Conservation (phyloP, 2,329 filamentous ascomycete species). For the Alternaria hordeiaustralica region DNA sequence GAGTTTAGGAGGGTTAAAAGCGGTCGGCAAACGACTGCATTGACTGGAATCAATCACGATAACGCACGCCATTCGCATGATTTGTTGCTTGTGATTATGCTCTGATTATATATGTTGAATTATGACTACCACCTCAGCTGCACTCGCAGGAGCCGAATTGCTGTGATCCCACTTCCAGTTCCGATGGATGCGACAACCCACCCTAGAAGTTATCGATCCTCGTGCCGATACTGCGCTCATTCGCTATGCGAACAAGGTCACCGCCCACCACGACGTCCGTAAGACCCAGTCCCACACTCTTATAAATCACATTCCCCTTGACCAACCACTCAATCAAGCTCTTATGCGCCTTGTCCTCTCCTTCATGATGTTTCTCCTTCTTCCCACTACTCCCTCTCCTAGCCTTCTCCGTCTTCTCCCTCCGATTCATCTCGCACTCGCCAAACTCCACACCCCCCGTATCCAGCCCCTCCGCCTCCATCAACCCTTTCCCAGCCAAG, state of each 20-base stretch:
- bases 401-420: slow-evolving; percentile 59
- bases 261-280: slow-evolving; percentile 72
- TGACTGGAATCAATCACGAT: slow-evolving; percentile 46
- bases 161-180: not conserved
- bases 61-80: slow-evolving; percentile 39
- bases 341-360: slow-evolving; percentile 44
- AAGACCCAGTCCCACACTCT: slow-evolving; percentile 71
- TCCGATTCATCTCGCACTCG: slow-evolving; percentile 71
- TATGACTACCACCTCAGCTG: not conserved
- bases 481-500: slow-evolving; percentile 37
- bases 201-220: slow-evolving; percentile 57
- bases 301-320: slow-evolving; percentile 71
- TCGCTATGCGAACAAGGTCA: slow-evolving; percentile 64
- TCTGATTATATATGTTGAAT: not conserved
- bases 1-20: slow-evolving; percentile 50
- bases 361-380: slow-evolving; percentile 27
- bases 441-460: slow-evolving; percentile 76
- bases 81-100: slow-evolving; percentile 23
- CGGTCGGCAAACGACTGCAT: slow-evolving; percentile 40
- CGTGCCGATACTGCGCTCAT: slow-evolving; percentile 61
- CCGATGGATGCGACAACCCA: not conserved
- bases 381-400: slow-evolving; percentile 59
- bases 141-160: slow-evolving; percentile 12
- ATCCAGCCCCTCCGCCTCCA: slow-evolving; percentile 75
- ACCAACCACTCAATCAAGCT: slow-evolving; percentile 65